Base-by-base conservation (phyloP, 1,284 basidiomycete species). In the Moniliophthora roreri region DNA sequence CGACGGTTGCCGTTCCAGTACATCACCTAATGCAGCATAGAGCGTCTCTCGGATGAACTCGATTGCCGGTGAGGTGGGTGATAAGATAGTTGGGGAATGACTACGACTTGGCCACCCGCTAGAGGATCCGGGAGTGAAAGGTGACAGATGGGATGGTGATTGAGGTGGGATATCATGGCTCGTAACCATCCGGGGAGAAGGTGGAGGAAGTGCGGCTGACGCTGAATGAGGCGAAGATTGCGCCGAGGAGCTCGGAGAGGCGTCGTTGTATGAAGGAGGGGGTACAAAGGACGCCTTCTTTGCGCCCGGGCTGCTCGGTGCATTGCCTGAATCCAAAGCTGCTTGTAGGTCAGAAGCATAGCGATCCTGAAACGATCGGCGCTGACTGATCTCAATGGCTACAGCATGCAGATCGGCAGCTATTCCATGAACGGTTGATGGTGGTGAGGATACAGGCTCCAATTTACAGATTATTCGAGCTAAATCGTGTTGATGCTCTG, bases 31-130 rank as follows among this genome's bases (percentile, higher is more conserved):
- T 0, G 87, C 81, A 0, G 89, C 88, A 66, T 91, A 93, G 4
- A 93, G 77, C 0, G 89, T 91, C 66, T 92, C 89, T 28, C 90
- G 85, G 55, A 92, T 91, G 63, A 87, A 77, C 55, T 84, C 80
- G 56, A 91, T 84, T 0, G 81, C 81, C 0, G 87, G 85, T 5
- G 81, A 72, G 35, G 77, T 66, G 4, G 76, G 72, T 0, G 80
- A 67, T 47, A 89, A 73, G 47, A 87, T 70, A 3, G 72, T 64
- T 0, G 81, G 81, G 0, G 78, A 75, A 0, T 74, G 69, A 24
- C 67, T 66, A 53, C 68, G 69, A 3, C 64, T 48, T 37, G 57
- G 62, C 48, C 48, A 52, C 8, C 52, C 45, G 38, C 50, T 55
- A 15, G 44, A 23, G 21, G 32, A 39, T 10, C 28, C 46, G 11